Evolutionary conservation across 2,329 filamentous ascomycete species (phyloP), one percentile per base, ranked within the genome.

Genomic region (Aspergillus hortae): DNA sequence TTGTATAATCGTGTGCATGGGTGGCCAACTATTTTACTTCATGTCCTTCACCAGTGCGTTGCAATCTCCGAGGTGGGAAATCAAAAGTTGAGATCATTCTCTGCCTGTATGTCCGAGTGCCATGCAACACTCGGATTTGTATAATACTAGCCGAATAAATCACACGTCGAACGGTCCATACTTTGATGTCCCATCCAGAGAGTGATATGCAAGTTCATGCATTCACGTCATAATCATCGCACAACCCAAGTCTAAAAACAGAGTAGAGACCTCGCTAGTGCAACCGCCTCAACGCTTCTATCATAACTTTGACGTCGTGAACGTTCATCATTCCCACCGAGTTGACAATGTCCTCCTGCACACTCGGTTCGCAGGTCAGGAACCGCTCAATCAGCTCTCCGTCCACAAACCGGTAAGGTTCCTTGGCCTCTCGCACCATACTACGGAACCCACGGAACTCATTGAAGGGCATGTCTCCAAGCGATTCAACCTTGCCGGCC

Each of bases 371-470:
- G 56, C 89, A 75, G 57, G 91, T 86, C 59, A 97, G 70, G 66
- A 96, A 96, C 47, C 83, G 74, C 73, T 97, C 92, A 11, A 99
- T 79, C 62, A 97, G 77, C 67, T 96, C 92, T 0, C 92, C 94
- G 64, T 99, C 94, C 11, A 99, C 83, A 63, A 97, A 97, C 1
- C 92, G 81, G 64, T 84, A 89, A 0, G 94, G 92, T 36, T 87
- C 89, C 0, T 88, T 85, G 0, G 83, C 82, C 53, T 88, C 83
- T 15, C 86, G 77, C 23, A 87, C 85, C 21, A 83, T 77, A 49
- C 85, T 95, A 55, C 84, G 84, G 74, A 92, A 95, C 0, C 88
- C 88, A n/a, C 94, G 83, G 75, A 89, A 99, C 19, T 80, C 77
- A 36, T 84, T 82, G 69, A 96, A 97, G 0, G 85, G 79, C 45